Conservation (phyloP, 768 basidiomycete genomes). For the Thelephora ganbajun region DNA sequence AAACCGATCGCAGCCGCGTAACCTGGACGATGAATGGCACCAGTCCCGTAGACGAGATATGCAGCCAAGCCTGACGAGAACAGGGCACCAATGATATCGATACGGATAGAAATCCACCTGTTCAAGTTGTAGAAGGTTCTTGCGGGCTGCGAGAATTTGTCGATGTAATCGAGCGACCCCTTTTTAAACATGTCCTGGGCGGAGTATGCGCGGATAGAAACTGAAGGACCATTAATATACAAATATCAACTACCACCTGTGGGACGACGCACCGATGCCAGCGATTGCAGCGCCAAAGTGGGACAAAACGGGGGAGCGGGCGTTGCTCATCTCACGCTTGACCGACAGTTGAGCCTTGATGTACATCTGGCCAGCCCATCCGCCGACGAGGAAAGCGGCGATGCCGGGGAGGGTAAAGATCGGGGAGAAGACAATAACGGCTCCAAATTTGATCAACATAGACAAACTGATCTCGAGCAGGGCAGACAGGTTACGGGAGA, state of each 20-base stretch:
- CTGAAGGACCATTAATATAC: slow-evolving; percentile 8
- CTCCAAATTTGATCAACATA: slow-evolving; percentile 22
- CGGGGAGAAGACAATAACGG: slow-evolving; percentile 24
- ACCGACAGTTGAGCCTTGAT: slow-evolving; percentile 41
- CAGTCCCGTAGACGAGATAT: slow-evolving; percentile 32
- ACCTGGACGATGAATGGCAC: slow-evolving; percentile 17
- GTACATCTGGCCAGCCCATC: slow-evolving; percentile 32
- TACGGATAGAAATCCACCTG: slow-evolving; percentile 34
- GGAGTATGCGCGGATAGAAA: slow-evolving; percentile 42
- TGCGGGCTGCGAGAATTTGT: slow-evolving; percentile 29
- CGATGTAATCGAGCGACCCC: slow-evolving; percentile 31
- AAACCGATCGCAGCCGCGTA: slow-evolving; percentile 27
- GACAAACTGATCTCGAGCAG: slow-evolving; percentile 18
- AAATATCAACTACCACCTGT: not conserved
- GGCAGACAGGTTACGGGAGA: slow-evolving; percentile 13
- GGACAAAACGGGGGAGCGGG: slow-evolving; percentile 32
- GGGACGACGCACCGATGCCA: slow-evolving; percentile 25
- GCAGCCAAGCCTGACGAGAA: slow-evolving; percentile 36
- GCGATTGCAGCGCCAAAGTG: slow-evolving; percentile 38
- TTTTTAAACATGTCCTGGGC: slow-evolving; percentile 28
- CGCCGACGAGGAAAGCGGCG: slow-evolving; percentile 23
- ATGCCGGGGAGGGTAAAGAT: slow-evolving; percentile 26
- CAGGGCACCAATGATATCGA: slow-evolving; percentile 43
- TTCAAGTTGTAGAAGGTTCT: slow-evolving; percentile 34
- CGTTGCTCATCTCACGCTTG: slow-evolving; percentile 42